A percentile compares a stretch with the other conserved stretches of the same genome.
These are phyloP conservation scores for Tolypocladium ophioglossoides DNA, from an alignment of 2,329 filamentous ascomycete genomes.

Conservation along the genomic window DNA sequence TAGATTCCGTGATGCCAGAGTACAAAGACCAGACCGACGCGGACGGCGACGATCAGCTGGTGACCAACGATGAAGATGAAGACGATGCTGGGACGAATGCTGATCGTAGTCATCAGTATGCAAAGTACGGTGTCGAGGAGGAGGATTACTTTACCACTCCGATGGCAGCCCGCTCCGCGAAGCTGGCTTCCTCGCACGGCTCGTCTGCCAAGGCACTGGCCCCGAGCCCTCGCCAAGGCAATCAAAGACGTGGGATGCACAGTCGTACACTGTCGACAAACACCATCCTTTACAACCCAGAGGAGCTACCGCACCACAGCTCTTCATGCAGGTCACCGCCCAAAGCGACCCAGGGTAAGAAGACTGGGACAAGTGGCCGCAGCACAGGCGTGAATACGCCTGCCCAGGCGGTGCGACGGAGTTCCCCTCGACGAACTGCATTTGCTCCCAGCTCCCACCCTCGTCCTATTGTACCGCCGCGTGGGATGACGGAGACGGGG, in stretches of 20 bases:
- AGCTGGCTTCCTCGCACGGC: constrained; percentile 21
- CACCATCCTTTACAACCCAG: constrained; percentile 76
- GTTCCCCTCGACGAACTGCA: constrained; percentile 35
- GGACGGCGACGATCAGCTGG: constrained; percentile 83
- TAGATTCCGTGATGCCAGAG: constrained; percentile 20
- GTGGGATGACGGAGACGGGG: constrained; percentile 22
- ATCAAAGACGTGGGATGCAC: constrained; percentile 40
- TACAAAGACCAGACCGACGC: constrained; percentile 62
- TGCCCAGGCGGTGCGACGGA: constrained; percentile 23
- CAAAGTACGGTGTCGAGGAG: constrained; percentile 16
- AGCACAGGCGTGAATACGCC: constrained; percentile 19
- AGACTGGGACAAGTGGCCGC: constrained; percentile 26
- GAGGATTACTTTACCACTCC: constrained; percentile 47
- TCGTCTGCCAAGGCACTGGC: constrained; percentile 18
- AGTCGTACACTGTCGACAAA: constrained; percentile 67
- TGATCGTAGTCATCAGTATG: constrained; percentile 19
- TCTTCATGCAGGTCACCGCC: constrained; percentile 34
- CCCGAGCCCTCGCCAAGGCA: constrained; percentile 20
- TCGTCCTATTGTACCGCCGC: constrained; percentile 43
- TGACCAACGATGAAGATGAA: constrained; percentile 67
- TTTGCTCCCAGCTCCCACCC: constrained; percentile 39
- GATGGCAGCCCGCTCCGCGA: constrained; percentile 29
- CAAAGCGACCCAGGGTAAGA: constrained; percentile 17
- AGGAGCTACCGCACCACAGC: constrained; percentile 28
- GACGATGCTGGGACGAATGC: constrained; percentile 39